Evolutionary conservation across 169 alveolate species (phyloP), one percentile per base, ranked within the genome.

Genomic region (Eimeria maxima): DNA sequence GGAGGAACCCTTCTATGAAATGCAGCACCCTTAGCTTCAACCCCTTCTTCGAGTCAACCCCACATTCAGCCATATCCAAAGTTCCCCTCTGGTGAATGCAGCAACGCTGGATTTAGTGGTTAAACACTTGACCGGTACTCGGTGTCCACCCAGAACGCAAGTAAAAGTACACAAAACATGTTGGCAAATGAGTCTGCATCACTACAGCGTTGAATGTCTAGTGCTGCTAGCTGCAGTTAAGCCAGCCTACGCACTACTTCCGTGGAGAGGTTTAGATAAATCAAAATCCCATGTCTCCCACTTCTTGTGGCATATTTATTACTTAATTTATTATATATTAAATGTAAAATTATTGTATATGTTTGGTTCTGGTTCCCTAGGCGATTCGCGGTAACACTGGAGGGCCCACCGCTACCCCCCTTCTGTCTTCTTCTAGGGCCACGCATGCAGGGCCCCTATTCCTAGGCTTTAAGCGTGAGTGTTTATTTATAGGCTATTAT

Each of bases 361-460:
- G 63, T 53, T 53, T 3, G 63, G 11, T 53, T 8, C 11, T 16
- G 18, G 1, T 53, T 0, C 38, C 1, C 38, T 0, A 33, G 38
- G 38, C 38, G 1, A 33, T 33, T 33, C 0, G 38, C 38, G 0
- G 38, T 33, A 33, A 33, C 38, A 33, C 38, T 33, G 38, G 38
- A 33, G 38, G 38, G 38, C 38, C 38, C 38, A 13, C 27, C n/a
- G 7, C 69, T 69, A 27, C 50, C 11, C 50, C 80, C 80, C 80
- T 69, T 27, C 38, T 78, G 88, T 78, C 88, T 78, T 78, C 63
- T 24, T 47, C 60, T n/a, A 65, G 88, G 88, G 88, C 88, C 45
- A 14, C 44, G 88, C 88, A 78, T 78, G 88, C 88, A 45, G 60
- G 27, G 42, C 38, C 3, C 29, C 13, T 29, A 69, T 10, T 29